Conservation (phyloP, 2,329 filamentous ascomycete species). For the Lasiodiplodia theobromae region DNA sequence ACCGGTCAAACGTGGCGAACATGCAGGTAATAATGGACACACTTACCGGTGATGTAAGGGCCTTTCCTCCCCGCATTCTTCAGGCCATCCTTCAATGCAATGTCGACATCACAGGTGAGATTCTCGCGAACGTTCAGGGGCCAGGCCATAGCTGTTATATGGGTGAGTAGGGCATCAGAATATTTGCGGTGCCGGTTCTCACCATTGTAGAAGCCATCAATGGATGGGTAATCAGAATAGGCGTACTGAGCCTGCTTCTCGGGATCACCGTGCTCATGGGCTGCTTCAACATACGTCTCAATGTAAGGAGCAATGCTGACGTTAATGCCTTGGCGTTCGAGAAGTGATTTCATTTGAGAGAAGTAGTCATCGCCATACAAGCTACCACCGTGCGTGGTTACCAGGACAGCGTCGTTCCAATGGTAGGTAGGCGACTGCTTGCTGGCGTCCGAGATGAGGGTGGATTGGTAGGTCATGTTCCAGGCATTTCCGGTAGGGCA, state of each 20-base stretch:
- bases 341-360: slow-evolving; percentile 35
- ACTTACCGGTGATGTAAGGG: slow-evolving; percentile 50
- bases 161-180: not conserved
- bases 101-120: slow-evolving; percentile 36
- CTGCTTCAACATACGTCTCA: slow-evolving; percentile 42
- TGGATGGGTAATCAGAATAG: slow-evolving; percentile 42
- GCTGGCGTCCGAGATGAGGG: slow-evolving; percentile 38
- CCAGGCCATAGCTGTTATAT: slow-evolving; percentile 3
- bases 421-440: slow-evolving; percentile 38
- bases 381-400: slow-evolving; percentile 47
- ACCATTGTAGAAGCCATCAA: slow-evolving; percentile 50
- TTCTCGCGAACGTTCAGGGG: slow-evolving; percentile 18
- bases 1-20: slow-evolving; percentile 22
- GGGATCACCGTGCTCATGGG: slow-evolving; percentile 36
- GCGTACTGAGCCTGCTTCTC: slow-evolving; percentile 36
- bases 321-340: slow-evolving; percentile 33
- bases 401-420: slow-evolving; percentile 48
- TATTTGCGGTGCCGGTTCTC: not conserved
- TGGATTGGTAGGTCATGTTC: slow-evolving; percentile 47
- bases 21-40: not conserved
- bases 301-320: slow-evolving; percentile 46
- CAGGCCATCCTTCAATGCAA: slow-evolving; percentile 44
- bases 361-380: slow-evolving; percentile 48
- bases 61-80: slow-evolving; percentile 43
- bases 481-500: slow-evolving; percentile 43